A percentile compares a stretch with the other conserved stretches of the same genome.
These are phyloP conservation scores for Cynara cardunculus DNA, from an alignment of 129 eudicot genomes.

Conservation along the genomic window DNA sequence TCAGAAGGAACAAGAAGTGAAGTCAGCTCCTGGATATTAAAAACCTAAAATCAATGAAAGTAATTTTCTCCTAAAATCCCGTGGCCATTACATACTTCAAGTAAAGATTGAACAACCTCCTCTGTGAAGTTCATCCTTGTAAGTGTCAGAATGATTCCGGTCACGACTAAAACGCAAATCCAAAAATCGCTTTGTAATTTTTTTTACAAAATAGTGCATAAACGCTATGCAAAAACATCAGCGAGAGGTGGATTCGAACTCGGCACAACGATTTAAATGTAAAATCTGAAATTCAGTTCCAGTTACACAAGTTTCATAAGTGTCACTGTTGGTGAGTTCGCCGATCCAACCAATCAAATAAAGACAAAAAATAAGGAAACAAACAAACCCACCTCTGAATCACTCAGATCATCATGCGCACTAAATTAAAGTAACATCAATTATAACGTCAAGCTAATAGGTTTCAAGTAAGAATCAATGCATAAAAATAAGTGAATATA, in stretches of 20 bases:
- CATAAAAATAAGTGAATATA: neutral
- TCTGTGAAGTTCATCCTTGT: neutral
- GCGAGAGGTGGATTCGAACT: neutral
- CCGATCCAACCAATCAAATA: slow-evolving; percentile 3
- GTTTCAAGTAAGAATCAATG: neutral
- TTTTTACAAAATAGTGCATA: neutral
- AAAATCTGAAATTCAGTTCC: neutral
- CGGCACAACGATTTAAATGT: neutral
- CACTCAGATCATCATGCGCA: neutral
- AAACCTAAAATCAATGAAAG: neutral
- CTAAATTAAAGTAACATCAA: neutral
- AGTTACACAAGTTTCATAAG: neutral
- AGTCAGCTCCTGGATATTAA: neutral
- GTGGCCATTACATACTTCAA: neutral
- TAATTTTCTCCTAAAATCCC: neutral
- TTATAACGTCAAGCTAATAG: neutral
- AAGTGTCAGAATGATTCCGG: neutral
- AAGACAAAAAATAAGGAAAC: neutral
- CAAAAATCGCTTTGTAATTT: no score
- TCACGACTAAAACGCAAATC: neutral
- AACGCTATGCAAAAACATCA: neutral
- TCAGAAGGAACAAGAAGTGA: neutral
- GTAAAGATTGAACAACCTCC: neutral
- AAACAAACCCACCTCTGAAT: neutral
- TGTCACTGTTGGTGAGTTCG: neutral